Evolutionary conservation across 192 early-diverging fungal species (phyloP), one percentile per base, ranked within the genome.

Genomic region (Jimgerdemannia flammicorona): DNA sequence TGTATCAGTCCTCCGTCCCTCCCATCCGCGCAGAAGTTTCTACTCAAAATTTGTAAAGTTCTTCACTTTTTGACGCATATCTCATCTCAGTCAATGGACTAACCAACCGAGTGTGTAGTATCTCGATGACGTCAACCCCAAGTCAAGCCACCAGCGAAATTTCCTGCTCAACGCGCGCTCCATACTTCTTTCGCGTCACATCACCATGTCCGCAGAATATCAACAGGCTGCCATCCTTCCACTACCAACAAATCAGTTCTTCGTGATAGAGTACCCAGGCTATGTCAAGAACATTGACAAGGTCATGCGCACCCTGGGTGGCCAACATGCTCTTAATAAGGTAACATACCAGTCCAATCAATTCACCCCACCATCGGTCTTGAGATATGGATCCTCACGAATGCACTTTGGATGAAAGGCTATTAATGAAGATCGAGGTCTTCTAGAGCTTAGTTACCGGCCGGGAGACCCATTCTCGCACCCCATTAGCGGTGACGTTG

Each of bases 401-500:
- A 29, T 29, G 29, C 1, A 29, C 29, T 29, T 29, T 29, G 29
- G 29, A 29, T 29, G 29, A 29, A 29, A 29, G 49, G 49, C 49
- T 59, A 14, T 59, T 6, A 59, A 59, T 59, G 49, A 59, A 6
- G 49, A 59, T 6, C 49, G 8, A 59, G 49, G 49, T 59, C 8
- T 68, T 18, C 67, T 92, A 19, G 88, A 92, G 72, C 75, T 92
- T 6, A 74, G 79, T 3, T 90, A 81, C 75, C 74, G 90, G 11
- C 85, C 84, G 3, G 70, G 78, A 17, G 87, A 91, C 72, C 87
- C 87, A 4, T 92, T 92, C 75, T 87, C 81, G 1, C 91, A 92
- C 81, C 85, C 90, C 19, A 86, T 92, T 44, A 77, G 83, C 67
- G 91, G 91, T 39, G 85, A 90, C 65, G 79, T 90, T 29, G 75